Evolutionary conservation across 2,329 filamentous ascomycete genomes (phyloP).

Genomic region (Colletotrichum karsti): DNA sequence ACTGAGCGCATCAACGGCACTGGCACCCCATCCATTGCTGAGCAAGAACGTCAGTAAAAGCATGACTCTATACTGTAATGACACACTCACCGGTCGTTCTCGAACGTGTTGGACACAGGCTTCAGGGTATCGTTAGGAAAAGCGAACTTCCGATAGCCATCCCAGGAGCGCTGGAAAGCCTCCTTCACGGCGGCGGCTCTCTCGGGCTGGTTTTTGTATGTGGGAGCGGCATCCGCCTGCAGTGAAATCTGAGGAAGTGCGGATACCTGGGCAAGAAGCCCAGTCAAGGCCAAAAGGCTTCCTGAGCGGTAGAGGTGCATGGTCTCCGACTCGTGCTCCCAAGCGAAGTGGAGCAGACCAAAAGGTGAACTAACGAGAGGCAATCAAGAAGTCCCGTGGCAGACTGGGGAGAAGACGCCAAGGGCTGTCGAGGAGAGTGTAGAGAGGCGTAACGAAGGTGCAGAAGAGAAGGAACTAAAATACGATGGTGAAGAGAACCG

Average conservation of each 20-base stretch:
- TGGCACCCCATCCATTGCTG: conserved; percentile 87
- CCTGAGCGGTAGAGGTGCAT: conserved; percentile 4
- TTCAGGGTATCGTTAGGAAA: conserved; percentile 81
- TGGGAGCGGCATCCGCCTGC: background rate
- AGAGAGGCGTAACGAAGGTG: background rate
- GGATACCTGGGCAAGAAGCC: background rate
- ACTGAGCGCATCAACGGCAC: conserved; percentile 80
- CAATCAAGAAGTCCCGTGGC: too few relatives aligned
- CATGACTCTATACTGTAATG: background rate
- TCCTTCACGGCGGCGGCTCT: conserved; percentile 70
- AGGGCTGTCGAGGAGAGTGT: too few relatives aligned
- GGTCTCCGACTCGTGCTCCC: too few relatives aligned
- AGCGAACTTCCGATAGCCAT: conserved; percentile 77
- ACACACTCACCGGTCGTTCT: conserved; percentile 71
- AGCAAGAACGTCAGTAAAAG: conserved; percentile 26
- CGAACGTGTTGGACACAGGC: conserved; percentile 71
- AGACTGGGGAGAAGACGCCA: background rate
- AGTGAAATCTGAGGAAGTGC: background rate
- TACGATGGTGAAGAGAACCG: background rate
- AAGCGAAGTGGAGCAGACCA: too few relatives aligned
- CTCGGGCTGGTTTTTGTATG: conserved; percentile 40
- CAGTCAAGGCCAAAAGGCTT: background rate
- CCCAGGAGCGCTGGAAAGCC: conserved; percentile 76
- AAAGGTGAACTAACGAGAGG: too few relatives aligned
- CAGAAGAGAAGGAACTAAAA: background rate